Conservation (phyloP, 768 basidiomycete genomes). For the Clitopilus passeckerianus region DNA sequence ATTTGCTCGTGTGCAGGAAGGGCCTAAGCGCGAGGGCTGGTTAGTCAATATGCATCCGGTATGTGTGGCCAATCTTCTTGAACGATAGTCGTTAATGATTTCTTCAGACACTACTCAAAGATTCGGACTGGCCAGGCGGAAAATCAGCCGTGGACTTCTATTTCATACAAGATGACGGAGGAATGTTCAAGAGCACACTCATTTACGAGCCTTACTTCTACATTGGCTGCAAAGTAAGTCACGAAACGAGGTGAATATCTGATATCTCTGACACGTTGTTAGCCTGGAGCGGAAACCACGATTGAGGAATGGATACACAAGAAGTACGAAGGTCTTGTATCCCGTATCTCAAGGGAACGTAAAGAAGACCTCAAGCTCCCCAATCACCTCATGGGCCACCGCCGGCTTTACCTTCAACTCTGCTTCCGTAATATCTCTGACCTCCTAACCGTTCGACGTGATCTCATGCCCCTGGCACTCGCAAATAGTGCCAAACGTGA, state of each 20-base stretch:
- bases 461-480: constrained; percentile 83
- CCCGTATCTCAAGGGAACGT: constrained; percentile 69
- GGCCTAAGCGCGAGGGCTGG: constrained; percentile 81
- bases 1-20: constrained; percentile 78
- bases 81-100: neutral
- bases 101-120: constrained; percentile 76
- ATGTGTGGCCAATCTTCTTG: constrained; percentile 22
- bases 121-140: constrained; percentile 79
- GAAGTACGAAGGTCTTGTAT: constrained; percentile 84
- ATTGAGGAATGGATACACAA: constrained; percentile 97
- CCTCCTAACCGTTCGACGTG: constrained; percentile 80
- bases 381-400: constrained; percentile 96
- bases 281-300: constrained; percentile 81
- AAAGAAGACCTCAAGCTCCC: constrained; percentile 96
- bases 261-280: constrained; percentile 6
- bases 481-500: constrained; percentile 90
- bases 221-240: constrained; percentile 83
- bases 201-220: constrained; percentile 94
- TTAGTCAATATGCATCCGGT: constrained; percentile 98
- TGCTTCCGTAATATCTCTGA: constrained; percentile 93
- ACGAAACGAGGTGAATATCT: neutral
- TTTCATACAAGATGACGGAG: constrained; percentile 96
- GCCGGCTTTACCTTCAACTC: constrained; percentile 81
- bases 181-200: constrained; percentile 92
- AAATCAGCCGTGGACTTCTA: constrained; percentile 93